A percentile compares a stretch with the other conserved stretches of the same genome.
These are phyloP conservation scores for Ceriops zippeliana DNA, from an alignment of 345 rosid species.

Conservation along the genomic window DNA sequence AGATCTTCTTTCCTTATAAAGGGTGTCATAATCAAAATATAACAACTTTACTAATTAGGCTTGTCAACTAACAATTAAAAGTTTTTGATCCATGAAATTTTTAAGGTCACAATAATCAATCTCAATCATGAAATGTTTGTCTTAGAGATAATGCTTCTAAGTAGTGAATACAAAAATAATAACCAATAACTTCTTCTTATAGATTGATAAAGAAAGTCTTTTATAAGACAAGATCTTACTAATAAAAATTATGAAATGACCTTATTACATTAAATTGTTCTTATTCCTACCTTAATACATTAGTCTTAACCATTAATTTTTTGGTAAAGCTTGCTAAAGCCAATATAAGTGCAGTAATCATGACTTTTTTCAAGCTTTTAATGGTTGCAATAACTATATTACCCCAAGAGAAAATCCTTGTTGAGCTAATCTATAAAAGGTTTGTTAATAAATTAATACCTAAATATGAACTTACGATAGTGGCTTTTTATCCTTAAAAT, in stretches of 20 bases:
- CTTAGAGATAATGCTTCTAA: no score
- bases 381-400: rapidly evolving
- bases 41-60: no score
- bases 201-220: no score
- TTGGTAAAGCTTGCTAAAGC: background rate
- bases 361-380: background rate
- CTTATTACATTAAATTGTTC: background rate
- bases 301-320: background rate
- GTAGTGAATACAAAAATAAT: no score
- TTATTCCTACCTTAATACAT: background rate
- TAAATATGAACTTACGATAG: background rate
- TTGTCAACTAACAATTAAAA: no score
- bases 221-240: no score
- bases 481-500: background rate
- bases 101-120: no score
- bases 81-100: no score
- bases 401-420: background rate
- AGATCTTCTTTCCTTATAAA: no score
- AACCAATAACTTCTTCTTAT: no score
- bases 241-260: background rate
- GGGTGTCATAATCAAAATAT: no score
- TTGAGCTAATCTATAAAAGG: background rate
- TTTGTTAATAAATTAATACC: background rate
- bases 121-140: no score
- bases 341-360: background rate